A percentile compares a stretch with the other conserved stretches of the same genome.
phyloP scores from a whole-genome alignment of 306 rosid genomes.

The Vachellia pachyceras region DNA sequence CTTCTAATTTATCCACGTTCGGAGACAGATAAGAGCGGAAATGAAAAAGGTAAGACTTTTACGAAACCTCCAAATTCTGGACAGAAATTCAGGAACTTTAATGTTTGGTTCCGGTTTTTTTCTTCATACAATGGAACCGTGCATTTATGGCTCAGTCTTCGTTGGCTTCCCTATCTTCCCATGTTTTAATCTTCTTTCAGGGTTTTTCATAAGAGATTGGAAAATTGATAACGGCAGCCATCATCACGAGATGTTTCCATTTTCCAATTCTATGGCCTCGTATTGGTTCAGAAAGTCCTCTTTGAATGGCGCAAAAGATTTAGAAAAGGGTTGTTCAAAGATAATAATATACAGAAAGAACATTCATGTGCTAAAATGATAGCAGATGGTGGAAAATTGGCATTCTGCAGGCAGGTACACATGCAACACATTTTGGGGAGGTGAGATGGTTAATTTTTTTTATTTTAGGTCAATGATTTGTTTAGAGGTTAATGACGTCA shows the following conservation, averaged over 20 bases:
- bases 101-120: constrained; percentile 17
- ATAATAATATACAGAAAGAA: background rate
- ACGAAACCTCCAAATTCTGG: background rate
- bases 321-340: background rate
- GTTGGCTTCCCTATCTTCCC: background rate
- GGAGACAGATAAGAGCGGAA: background rate
- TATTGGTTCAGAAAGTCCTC: background rate
- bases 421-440: background rate
- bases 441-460: background rate
- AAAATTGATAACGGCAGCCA: background rate
- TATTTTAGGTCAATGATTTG: background rate
- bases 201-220: background rate
- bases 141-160: constrained; percentile 19
- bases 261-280: background rate
- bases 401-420: background rate
- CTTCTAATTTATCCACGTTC: background rate
- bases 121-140: background rate
- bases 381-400: background rate
- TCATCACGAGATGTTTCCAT: background rate
- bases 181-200: background rate
- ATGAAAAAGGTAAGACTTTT: background rate
- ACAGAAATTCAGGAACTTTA: background rate
- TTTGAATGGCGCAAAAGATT: background rate
- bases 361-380: background rate
- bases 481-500: background rate